Evolutionary conservation across 345 rosid species (phyloP), one percentile per base, ranked within the genome.

Genomic region (Gossypium turneri): DNA sequence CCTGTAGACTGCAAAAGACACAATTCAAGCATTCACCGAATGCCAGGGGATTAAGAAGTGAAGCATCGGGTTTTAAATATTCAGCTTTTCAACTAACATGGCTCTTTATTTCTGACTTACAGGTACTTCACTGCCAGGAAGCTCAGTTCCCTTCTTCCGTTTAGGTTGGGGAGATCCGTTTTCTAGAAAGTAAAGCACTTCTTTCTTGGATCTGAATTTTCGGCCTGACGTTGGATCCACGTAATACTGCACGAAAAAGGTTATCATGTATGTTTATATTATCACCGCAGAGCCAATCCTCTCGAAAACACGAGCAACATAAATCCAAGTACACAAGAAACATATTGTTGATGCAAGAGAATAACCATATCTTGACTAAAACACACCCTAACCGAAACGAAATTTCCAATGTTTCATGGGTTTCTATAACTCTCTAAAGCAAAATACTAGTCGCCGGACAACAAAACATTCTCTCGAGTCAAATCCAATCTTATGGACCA

Each of bases 1-100:
- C 76, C 85, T 10, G 75, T 9, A 67, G 81, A 20, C 90, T 88
- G 77, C 70, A 67, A 16, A 69, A 34, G 41, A 17, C 59, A 69
- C 24, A 69, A 50, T 50, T 67, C 24, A 25, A 64, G 69, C 69
- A 64, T 43, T 51, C 16, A 69, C 73, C 24, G 7, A 27, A 69
- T 16, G 59, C 8, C 38, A 4, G 73, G 71, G 55, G 44, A 57
- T 9, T 25, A 51, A 24, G 43, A 47, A 68, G 41, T 13, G 8
- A 47, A 48, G 41, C 25, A 25, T 48, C 10, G 7, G 8, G 16
- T 34, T 34, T 34, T 27, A 27, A 69, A 69, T 16, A 9, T 51
- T 16, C 59, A 27, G 58, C 73, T 50, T 69, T 69, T 51, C 16
- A 17, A 51, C 17, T 45, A 51, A 51, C 58, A 68, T 24, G 3